Evolutionary conservation across 177 flowering plant genomes (phyloP).

Genomic region (Vitis hybrid): DNA sequence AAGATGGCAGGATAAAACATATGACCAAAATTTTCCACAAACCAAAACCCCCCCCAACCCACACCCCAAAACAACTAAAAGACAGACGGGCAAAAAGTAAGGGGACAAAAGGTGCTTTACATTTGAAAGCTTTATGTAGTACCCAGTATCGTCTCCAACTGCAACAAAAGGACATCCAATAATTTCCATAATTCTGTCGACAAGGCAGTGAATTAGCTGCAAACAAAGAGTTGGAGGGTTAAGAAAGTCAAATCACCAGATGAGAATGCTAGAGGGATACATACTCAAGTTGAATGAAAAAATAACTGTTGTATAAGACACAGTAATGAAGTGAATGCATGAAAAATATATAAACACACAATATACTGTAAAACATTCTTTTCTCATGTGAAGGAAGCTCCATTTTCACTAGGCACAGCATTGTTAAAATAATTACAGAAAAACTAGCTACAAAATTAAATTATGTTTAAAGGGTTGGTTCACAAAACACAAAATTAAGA

Average conservation of each 20-base stretch:
- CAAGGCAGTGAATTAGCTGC: conserved; percentile 82
- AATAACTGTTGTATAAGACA: no score
- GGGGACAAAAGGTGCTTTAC: conserved; percentile 36
- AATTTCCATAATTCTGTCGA: conserved; percentile 88
- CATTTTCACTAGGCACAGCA: no score
- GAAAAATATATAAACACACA: no score
- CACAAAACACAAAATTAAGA: no score
- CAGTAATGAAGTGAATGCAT: no score
- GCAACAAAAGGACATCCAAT: conserved; percentile 60
- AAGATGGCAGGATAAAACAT: not conserved
- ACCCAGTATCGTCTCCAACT: conserved; percentile 57
- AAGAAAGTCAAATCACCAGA: not conserved
- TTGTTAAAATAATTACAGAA: no score
- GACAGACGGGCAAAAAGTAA: no score
- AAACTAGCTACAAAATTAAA: no score
- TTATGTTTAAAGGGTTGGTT: no score
- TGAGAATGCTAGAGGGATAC: not conserved
- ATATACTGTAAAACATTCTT: no score
- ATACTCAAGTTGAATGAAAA: not conserved
- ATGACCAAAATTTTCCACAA: not conserved
- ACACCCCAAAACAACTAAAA: not conserved
- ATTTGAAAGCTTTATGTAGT: conserved; percentile 55
- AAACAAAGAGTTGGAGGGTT: conserved; percentile 8
- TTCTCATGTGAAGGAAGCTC: no score
- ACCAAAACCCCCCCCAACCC: no score